Base-by-base conservation (phyloP, 2,329 filamentous ascomycete genomes). In the Phaeosphaeria sp. region DNA sequence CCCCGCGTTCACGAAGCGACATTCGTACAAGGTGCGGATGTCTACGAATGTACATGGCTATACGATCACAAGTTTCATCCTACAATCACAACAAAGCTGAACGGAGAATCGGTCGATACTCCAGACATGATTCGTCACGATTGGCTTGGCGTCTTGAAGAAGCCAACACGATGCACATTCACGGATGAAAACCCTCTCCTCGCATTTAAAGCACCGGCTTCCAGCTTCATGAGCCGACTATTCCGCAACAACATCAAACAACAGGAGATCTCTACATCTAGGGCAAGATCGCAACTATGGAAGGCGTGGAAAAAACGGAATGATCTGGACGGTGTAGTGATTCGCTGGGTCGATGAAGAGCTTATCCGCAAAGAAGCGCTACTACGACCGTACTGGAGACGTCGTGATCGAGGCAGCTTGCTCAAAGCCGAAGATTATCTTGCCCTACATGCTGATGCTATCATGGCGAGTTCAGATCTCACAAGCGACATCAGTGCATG, bases 1-100 rank as follows among this genome's bases (percentile, higher is more conserved):
- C 80, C 83, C 18, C 82, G 83, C 50, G 82, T 85, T 1, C 84
- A 80, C 3, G 81, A 84, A 67, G 84, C 83, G 4, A 84, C 81
- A 0, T 85, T 85, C 56, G 80, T 84, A 3, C 80, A 85, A 58
- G 82, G 79, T 7, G 72, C 81, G 7, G 80, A 85, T 60, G 80
- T 84, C 2, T 85, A 82, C 58, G 81, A 85, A 65, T 81, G 81
- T 54, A 78, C 78, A 2, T 78, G 77, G 77, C 62, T 76, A 1
- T 78, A 78, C 51, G 74, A 78, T 48, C 77, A 78, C 62, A 76
- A 77, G 50, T 78, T 73, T 17, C 76, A 78, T 57, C 76, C 76
- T 21, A 73, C 69, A 5, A 77, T 78, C 20, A 68, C 72, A 7
- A 78, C 76, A 0, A 76, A 65, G 33, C 76, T 85, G 9, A 85